Evolutionary conservation across 768 basidiomycete species (phyloP).

Genomic region (Naematelia aurantialba): DNA sequence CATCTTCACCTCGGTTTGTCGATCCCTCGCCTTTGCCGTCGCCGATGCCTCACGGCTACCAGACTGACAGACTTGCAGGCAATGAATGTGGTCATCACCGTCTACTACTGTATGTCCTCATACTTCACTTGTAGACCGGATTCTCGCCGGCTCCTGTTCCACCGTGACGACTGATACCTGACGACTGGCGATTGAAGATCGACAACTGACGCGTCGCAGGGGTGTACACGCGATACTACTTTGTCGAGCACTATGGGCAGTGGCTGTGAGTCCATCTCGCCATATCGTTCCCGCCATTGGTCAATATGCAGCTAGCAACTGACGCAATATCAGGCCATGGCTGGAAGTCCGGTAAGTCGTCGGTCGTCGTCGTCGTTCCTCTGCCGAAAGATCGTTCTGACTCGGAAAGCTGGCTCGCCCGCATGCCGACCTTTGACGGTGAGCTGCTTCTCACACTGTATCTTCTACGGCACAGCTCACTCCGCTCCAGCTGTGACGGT

Average conservation of each 20-base stretch:
- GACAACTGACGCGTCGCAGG: not conserved
- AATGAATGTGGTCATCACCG: constrained; percentile 24
- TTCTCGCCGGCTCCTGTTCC: not conserved
- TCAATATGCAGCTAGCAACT: not conserved
- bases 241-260: constrained; percentile 29
- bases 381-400: not conserved
- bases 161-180: too few relatives aligned
- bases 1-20: constrained; percentile 15
- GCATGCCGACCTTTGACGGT: constrained; percentile 5
- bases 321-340: constrained; percentile 1
- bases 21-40: too few relatives aligned
- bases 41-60: too few relatives aligned
- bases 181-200: too few relatives aligned
- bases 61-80: constrained; percentile 11
- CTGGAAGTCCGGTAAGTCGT: constrained; percentile 7
- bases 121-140: too few relatives aligned
- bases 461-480: not conserved
- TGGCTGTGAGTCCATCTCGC: constrained; percentile 23
- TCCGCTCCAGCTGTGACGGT: constrained; percentile 3
- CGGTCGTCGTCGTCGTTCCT: not conserved
- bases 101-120: constrained; percentile 24
- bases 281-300: not conserved
- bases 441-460: not conserved
- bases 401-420: not conserved
- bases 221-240: constrained; percentile 28